Percentiles rank a stretch among this genome's conserved stretches.
These are phyloP conservation scores for Boletus vinaceobasis DNA, from an alignment of 768 basidiomycete genomes.

Conservation along the genomic window DNA sequence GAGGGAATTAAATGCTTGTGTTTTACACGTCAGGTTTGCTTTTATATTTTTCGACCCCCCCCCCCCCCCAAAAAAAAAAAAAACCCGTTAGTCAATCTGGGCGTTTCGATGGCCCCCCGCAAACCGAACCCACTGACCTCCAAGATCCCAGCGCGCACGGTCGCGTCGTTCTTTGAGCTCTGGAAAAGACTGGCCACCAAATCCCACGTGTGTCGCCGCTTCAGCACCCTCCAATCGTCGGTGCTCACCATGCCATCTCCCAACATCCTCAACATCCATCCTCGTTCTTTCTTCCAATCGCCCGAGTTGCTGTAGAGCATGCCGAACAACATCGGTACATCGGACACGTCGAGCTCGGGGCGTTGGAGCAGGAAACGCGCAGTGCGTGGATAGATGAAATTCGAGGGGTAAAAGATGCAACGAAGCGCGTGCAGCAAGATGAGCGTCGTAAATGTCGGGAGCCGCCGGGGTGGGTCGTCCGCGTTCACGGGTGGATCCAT, in stretches of 20 bases:
- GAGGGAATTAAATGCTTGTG: too few species aligned
- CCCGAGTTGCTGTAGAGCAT: constrained; percentile 80
- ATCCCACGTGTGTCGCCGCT: constrained; percentile 85
- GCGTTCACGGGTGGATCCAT: constrained; percentile 25
- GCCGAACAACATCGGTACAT: constrained; percentile 88
- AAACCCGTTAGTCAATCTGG: not conserved
- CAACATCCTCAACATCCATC: constrained; percentile 83
- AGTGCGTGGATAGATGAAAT: constrained; percentile 83
- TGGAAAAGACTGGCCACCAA: constrained; percentile 80
- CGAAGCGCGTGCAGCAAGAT: constrained; percentile 80
- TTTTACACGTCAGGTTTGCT: too few species aligned
- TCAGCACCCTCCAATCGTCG: constrained; percentile 79
- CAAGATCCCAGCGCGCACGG: constrained; percentile 56
- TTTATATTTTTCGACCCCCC: too few species aligned
- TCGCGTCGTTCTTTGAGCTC: constrained; percentile 50
- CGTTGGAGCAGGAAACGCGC: constrained; percentile 89
- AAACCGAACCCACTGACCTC: constrained; percentile 48
- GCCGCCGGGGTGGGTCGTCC: constrained; percentile 53
- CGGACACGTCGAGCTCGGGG: constrained; percentile 70
- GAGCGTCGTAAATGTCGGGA: constrained; percentile 78
- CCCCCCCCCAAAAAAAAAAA: not conserved
- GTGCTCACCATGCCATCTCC: constrained; percentile 73
- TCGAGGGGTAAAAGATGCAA: constrained; percentile 81
- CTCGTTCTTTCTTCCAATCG: constrained; percentile 84
- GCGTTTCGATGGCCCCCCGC: not conserved